Percentiles rank a stretch among this genome's conserved stretches.
Conservation (phyloP, 805 yeast genomes). For the Candida mattraensis region DNA sequence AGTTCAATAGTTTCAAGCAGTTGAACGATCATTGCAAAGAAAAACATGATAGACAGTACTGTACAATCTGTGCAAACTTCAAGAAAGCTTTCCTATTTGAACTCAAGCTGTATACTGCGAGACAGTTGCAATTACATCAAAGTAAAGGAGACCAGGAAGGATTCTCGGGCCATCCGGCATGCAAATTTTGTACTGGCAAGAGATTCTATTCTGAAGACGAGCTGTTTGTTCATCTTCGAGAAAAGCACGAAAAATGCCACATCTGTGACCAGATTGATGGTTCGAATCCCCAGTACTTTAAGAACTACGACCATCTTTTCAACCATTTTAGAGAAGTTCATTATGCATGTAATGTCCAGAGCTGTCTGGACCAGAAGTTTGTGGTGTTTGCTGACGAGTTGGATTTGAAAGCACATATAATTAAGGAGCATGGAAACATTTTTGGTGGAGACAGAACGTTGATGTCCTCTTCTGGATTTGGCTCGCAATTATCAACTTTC, state of each 20-base stretch:
- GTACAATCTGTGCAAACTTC: slow-evolving; percentile 75
- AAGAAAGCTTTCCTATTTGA: slow-evolving; percentile 79
- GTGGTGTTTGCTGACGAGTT: slow-evolving; percentile 87
- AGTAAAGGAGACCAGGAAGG: slow-evolving; percentile 73
- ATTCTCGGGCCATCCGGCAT: slow-evolving; percentile 85
- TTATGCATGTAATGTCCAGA: slow-evolving; percentile 70
- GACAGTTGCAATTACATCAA: slow-evolving; percentile 69
- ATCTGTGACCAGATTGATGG: slow-evolving; percentile 76
- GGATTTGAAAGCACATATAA: slow-evolving; percentile 85
- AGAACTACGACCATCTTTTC: slow-evolving; percentile 71
- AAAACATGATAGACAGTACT: slow-evolving; percentile 63
- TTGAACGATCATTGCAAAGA: slow-evolving; percentile 63
- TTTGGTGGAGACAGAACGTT: slow-evolving; percentile 46
- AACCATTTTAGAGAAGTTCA: slow-evolving; percentile 75
- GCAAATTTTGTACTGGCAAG: slow-evolving; percentile 73
- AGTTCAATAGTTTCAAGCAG: slow-evolving; percentile 51
- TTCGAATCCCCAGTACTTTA: slow-evolving; percentile 69
- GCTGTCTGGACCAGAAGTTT: slow-evolving; percentile 85
- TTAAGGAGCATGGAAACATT: slow-evolving; percentile 72
- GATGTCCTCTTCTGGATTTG: slow-evolving; percentile 34
- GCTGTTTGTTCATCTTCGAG: slow-evolving; percentile 75
- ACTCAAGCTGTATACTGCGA: slow-evolving; percentile 56
- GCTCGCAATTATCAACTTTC: slow-evolving; percentile 19
- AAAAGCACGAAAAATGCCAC: slow-evolving; percentile 83
- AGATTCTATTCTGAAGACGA: slow-evolving; percentile 90